Conservation (phyloP, 2,329 filamentous ascomycete genomes). For the Botrytis aclada region DNA sequence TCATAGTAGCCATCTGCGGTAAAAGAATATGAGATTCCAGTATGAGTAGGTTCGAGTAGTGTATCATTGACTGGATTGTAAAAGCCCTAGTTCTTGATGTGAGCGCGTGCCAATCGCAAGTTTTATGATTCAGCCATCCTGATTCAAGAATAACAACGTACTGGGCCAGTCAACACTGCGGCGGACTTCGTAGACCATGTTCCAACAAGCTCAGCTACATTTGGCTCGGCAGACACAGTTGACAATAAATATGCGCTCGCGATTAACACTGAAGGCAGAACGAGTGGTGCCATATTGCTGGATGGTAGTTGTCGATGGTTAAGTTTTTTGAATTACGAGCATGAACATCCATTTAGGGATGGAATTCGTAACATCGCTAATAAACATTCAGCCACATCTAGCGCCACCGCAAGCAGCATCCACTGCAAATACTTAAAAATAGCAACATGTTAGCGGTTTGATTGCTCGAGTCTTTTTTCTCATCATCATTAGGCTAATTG, state of each 20-base stretch:
- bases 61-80: conserved; percentile 65
- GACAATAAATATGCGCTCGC: conserved; percentile 31
- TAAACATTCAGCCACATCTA: conserved; percentile 12
- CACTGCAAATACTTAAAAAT: background rate
- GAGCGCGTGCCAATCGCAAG: conserved; percentile 22
- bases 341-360: conserved; percentile 15
- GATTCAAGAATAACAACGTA: conserved; percentile 44
- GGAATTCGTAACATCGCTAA: conserved; percentile 15
- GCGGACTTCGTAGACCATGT: conserved; percentile 72
- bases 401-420: conserved; percentile 5
- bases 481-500: background rate
- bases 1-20: conserved; percentile 65
- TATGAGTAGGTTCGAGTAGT: conserved; percentile 62
- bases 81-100: conserved; percentile 52
- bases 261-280: conserved; percentile 40
- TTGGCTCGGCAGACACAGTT: conserved; percentile 42
- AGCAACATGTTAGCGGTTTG: background rate
- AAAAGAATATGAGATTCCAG: conserved; percentile 74
- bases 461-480: background rate
- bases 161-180: conserved; percentile 65
- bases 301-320: conserved; percentile 18
- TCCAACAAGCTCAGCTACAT: conserved; percentile 52
- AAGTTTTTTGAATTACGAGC: conserved; percentile 7
- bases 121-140: conserved; percentile 5
- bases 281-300: conserved; percentile 34